Percentiles rank a stretch among this genome's conserved stretches.
Conservation (phyloP, 306 rosid species). For the Sphenostylis stenocarpa region DNA sequence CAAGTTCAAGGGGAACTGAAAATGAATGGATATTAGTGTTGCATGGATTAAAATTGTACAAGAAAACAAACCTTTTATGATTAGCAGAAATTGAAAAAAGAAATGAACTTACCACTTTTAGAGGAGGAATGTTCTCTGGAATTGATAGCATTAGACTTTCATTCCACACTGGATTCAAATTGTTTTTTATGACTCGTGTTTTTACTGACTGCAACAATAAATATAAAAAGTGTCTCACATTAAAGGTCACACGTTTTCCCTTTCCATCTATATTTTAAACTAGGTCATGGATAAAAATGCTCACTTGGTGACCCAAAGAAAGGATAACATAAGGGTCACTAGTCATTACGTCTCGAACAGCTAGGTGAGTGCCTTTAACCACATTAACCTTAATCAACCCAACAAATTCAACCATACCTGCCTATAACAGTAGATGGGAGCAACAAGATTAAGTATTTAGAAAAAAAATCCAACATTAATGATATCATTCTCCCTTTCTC, state of each 20-base stretch:
- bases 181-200: conserved; percentile 86
- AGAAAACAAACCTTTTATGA: not conserved
- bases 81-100: not conserved
- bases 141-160: conserved; percentile 91
- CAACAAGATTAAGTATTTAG: conserved; percentile 38
- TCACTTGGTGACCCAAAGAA: conserved; percentile 86
- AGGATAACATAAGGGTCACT: conserved; percentile 96
- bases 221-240: conserved; percentile 7
- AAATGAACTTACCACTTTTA: conserved; percentile 71
- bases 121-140: conserved; percentile 83
- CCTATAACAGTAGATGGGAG: conserved; percentile 59
- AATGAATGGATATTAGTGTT: not conserved
- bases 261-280: not conserved
- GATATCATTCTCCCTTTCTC: not conserved
- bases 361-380: conserved; percentile 84
- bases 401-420: conserved; percentile 96
- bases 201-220: conserved; percentile 75
- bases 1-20: not conserved
- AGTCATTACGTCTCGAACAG: conserved; percentile 74
- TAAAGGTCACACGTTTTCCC: conserved; percentile 4
- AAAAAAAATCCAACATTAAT: conserved; percentile 9
- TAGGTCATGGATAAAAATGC: conserved; percentile 38
- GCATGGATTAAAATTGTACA: not conserved
- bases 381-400: conserved; percentile 93
- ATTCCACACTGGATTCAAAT: conserved; percentile 91